Percentiles rank a stretch among this genome's conserved stretches.
Evolutionary conservation across 192 early-diverging fungal species (phyloP).

Genomic region (Backusella australiensis): DNA sequence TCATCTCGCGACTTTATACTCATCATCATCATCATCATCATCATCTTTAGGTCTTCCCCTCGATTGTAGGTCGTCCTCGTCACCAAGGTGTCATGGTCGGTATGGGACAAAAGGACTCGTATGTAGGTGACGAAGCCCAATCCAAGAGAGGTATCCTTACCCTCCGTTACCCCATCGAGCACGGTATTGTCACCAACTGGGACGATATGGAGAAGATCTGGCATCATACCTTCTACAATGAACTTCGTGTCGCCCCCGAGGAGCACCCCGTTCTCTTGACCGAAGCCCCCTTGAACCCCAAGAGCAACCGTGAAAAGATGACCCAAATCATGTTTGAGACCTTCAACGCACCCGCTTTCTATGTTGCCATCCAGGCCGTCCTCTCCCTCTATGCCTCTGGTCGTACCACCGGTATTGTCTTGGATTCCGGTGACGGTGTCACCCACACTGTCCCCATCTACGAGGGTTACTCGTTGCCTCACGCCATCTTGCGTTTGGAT

Average conservation of each 20-base stretch:
- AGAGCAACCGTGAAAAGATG: conserved; percentile 99
- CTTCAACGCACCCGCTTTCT: conserved; percentile 96
- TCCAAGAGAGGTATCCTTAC: conserved; percentile 88
- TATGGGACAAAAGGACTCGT: conserved; percentile 90
- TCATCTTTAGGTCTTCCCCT: conserved; percentile 62
- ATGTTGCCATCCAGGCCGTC: conserved; percentile 96
- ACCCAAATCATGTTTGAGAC: conserved; percentile 99
- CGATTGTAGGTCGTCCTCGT: conserved; percentile 84
- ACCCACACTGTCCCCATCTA: conserved; percentile 98
- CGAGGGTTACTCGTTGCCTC: conserved; percentile 94
- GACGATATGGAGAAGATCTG: conserved; percentile 95
- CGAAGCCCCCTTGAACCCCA: conserved; percentile 97
- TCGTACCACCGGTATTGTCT: conserved; percentile 97
- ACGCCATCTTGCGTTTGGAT: conserved; percentile 96
- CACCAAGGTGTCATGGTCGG: conserved; percentile 90
- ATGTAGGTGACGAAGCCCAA: conserved; percentile 90
- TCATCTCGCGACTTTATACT: neutral
- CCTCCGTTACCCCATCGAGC: conserved; percentile 87
- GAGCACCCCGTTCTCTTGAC: conserved; percentile 98
- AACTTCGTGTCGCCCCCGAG: conserved; percentile 96
- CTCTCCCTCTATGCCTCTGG: conserved; percentile 96
- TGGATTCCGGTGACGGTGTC: conserved; percentile 98
- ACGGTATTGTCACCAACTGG: conserved; percentile 94
- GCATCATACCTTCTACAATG: conserved; percentile 98
- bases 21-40: neutral